Base-by-base conservation (phyloP, 345 rosid genomes). In the Salix arbutifolia region DNA sequence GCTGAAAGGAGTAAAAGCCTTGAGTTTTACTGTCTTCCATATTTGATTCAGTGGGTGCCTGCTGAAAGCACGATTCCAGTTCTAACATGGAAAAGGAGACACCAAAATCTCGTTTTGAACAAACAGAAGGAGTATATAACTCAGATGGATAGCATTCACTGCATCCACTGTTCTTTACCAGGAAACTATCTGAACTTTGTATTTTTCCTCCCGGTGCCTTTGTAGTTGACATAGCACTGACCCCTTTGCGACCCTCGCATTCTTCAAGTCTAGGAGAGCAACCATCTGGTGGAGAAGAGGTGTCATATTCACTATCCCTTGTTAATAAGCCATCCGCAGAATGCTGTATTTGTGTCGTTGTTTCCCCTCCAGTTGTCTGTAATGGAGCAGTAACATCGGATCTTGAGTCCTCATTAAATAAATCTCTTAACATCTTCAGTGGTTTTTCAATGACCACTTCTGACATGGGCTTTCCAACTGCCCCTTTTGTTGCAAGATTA, bases 391-490 rank as follows among this genome's bases (percentile, higher is more conserved):
- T 50, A 30, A n/a, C 75, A 42, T 67, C 44, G 50, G 79, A 78
- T 65, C 70, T 81, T 46, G 86, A 80, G 33, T 80, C 80, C 79
- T 77, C 76, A 28, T 78, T 83, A 82, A 90, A 85, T 64, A 88
- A 84, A 78, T 86, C 89, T 82, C 75, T 80, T 56, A 84, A 81
- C 74, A 73, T 82, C 26, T 7, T 78, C 26, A 50, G 69, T 58
- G 83, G 85, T 74, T 82, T 83, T 66, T 79, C 67, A 35, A 37
- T 75, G n/a, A 31, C 79, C 37, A 67, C 80, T 76, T 81, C 82
- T 46, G 85, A 62, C 62, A 71, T 67, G 23, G 26, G 38, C 56
- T 77, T 81, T 74, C 71, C 79, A 65, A 74, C 78, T 71, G 25
- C 82, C 60, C 68, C 46, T 19, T 38, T 26, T 65, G 71, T 74